A percentile compares a stretch with the other conserved stretches of the same genome.
phyloP scores from a whole-genome alignment of 129 eudicot genomes.

The Arctium lappa region DNA sequence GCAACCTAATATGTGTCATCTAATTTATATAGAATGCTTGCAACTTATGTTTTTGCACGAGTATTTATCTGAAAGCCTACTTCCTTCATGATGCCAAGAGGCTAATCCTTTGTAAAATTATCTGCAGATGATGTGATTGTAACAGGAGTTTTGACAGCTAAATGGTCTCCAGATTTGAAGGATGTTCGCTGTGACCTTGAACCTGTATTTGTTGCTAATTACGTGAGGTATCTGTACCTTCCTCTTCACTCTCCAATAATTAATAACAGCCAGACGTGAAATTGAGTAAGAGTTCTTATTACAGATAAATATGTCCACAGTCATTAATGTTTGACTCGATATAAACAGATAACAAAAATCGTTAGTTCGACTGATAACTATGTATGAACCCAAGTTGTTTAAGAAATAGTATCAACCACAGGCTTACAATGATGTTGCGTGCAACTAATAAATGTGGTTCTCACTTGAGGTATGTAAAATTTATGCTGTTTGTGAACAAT shows the following conservation, averaged over 20 bases:
- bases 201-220: constrained; percentile 87
- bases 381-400: neutral
- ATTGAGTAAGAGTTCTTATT: neutral
- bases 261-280: neutral
- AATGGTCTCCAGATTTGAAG: constrained; percentile 87
- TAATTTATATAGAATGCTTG: neutral
- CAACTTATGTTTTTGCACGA: neutral
- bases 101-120: constrained; percentile 12
- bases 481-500: no score
- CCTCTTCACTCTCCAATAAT: constrained; percentile 8
- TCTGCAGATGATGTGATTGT: constrained; percentile 89
- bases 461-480: neutral
- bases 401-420: neutral
- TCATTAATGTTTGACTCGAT: neutral
- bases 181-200: constrained; percentile 99
- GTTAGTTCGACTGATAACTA: neutral
- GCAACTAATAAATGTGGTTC: neutral
- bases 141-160: constrained; percentile 95
- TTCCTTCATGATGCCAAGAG: neutral
- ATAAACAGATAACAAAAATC: neutral
- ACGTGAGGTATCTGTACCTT: constrained; percentile 50
- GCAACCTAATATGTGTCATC: neutral
- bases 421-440: neutral
- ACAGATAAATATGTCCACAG: neutral
- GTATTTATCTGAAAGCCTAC: neutral